Evolutionary conservation across 2,329 filamentous ascomycete species (phyloP), one percentile per base, ranked within the genome.

Genomic region (Hymenoscyphus occultus): DNA sequence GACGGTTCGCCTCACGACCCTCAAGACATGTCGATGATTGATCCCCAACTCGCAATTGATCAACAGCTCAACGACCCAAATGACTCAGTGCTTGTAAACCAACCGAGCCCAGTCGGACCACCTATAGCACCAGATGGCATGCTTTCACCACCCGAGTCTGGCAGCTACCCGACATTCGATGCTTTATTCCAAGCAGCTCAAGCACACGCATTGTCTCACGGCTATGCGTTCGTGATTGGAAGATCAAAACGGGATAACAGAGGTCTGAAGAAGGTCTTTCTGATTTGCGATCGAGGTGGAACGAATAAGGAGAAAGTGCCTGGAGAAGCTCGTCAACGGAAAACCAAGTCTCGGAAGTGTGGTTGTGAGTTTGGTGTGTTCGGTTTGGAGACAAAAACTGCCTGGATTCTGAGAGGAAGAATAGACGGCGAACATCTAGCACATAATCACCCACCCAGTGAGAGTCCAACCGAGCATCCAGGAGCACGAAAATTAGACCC

Each of bases 351-450:
- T n/a, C 81, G 86, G 57, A 89, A 89, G 71, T 89, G 86, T 71
- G 86, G 88, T 70, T 89, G 86, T 68, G 85, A 85, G 39, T 89
- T 89, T 74, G 86, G 86, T n/a, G 88, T 89, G 74, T 89, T 89
- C 69, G 86, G 86, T 63, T 86, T 89, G 48, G 86, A 89, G 74
- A 85, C 88, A 72, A 81, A 86, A 65, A 88, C 85, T 0, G 85
- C 89, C 70, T 89, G 86, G 86, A 86, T 85, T 0, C 83, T 89
- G 65, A 81, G 86, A 61, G 89, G 88, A 71, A 83, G 86, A 4
- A 86, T 86, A 1, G 83, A 88, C 67, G 76, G 80, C 5, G 73
- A 79, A 61, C 86, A 89, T 72, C 77, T 88, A 51, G 76, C 80
- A 63, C 86, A 89, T 74, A 89, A 89, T 71, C 86, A 89, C 71